Percentiles rank a stretch among this genome's conserved stretches.
Conservation (phyloP, 202 grass and related monocot species). For the Elaeis oleifera region DNA sequence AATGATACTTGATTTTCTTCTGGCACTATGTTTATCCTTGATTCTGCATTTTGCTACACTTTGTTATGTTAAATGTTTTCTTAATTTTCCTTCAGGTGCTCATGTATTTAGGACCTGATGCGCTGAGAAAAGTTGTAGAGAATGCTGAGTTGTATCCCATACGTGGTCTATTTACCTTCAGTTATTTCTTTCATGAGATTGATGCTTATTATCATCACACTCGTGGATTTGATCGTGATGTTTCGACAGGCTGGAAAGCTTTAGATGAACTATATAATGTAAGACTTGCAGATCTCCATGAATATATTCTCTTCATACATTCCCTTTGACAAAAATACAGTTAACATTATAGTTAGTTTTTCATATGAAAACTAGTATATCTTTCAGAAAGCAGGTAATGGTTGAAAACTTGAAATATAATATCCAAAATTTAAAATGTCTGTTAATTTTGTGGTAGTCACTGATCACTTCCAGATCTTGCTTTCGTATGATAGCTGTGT, state of each 20-base stretch:
- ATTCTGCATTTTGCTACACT: background rate
- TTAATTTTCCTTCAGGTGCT: slow-evolving; percentile 49
- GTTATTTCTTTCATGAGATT: slow-evolving; percentile 67
- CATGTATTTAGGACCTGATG: slow-evolving; percentile 65
- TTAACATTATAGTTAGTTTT: too few relatives aligned
- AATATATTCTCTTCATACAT: slow-evolving; percentile 5
- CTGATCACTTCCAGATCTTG: too few relatives aligned
- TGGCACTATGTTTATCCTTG: too few relatives aligned
- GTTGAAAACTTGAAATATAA: too few relatives aligned
- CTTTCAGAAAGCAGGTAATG: too few relatives aligned
- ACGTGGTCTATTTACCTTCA: slow-evolving; percentile 77
- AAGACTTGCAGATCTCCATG: slow-evolving; percentile 13
- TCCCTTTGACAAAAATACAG: background rate
- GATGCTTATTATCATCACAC: slow-evolving; percentile 72
- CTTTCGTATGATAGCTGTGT: too few relatives aligned
- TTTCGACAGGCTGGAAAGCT: slow-evolving; percentile 64
- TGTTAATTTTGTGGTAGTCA: too few relatives aligned
- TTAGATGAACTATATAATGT: slow-evolving; percentile 86
- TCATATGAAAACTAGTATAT: too few relatives aligned
- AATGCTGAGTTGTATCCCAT: slow-evolving; percentile 85
- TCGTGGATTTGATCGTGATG: slow-evolving; percentile 42
- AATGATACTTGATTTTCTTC: too few relatives aligned
- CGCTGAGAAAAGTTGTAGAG: slow-evolving; percentile 67
- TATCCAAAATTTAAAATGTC: too few relatives aligned
- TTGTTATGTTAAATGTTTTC: slow-evolving; percentile 11